Evolutionary conservation across 208 protist species (phyloP), one percentile per base, ranked within the genome.

Genomic region (Leishmania arabica): DNA sequence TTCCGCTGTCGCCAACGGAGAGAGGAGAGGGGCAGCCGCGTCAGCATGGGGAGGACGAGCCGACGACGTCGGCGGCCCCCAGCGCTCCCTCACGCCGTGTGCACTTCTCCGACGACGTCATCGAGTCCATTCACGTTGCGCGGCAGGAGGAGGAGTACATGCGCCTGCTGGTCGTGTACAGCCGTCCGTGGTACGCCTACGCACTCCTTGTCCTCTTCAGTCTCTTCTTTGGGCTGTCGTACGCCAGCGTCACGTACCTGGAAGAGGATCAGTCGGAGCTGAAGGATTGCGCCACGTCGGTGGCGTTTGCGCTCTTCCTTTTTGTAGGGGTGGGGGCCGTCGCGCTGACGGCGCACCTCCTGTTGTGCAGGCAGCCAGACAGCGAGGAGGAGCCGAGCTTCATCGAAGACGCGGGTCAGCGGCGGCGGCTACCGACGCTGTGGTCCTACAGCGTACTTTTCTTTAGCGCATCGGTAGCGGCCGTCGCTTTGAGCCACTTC

Each of bases 141-240:
- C 71, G 58, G 1, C 51, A 65, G 37, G 82, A 85, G 77, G 65
- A 85, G 37, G 82, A 81, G 64, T 75, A 81, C 62, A 85, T 85
- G 82, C 82, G 51, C 27, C 71, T 85, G 0, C 58, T 85, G 31
- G 77, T 85, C 1, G 62, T 81, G 21, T 85, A 85, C 82, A 78
- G 62, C 72, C 77, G 82, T 21, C 82, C 82, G 60, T 85, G 82
- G 82, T 85, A 85, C 77, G 60, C 82, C 34, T 85, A 85, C 64
- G 77, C 49, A 17, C 71, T 85, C 8, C 82, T 85, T 21, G 17
- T 34, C 21, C 56, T 81, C 13, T 81, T 78, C 49, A 77, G 82
- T 40, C 24, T 65, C 42, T 54, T 81, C 24, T 58, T 80, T 31
- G 71, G 77, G 7, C 53, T 85, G 34, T 77, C 82, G 31, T 58